These are phyloP conservation scores for Bocquillonia castaneifolia DNA, from an alignment of 441 rosid species.

Conservation along the genomic window DNA sequence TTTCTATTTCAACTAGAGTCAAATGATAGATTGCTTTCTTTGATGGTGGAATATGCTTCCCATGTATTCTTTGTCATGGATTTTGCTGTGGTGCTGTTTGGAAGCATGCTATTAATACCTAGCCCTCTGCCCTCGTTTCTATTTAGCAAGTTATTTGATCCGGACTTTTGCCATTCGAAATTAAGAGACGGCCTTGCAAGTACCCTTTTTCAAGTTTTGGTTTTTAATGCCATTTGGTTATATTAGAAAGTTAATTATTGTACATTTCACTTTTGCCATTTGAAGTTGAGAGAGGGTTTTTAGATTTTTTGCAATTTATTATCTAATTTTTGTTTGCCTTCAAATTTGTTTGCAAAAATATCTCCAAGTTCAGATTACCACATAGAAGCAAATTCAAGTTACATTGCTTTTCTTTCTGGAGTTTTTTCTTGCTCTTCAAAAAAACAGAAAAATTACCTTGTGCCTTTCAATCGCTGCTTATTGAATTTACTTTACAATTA, in stretches of 20 bases:
- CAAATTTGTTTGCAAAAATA: neutral
- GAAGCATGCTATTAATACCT: neutral
- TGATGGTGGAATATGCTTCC: too few species aligned
- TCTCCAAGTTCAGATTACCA: neutral
- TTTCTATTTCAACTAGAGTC: neutral
- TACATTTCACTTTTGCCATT: neutral
- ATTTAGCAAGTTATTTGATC: neutral
- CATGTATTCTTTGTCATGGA: neutral
- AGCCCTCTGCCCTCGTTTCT: neutral
- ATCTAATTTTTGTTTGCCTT: neutral
- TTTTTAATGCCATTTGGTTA: neutral
- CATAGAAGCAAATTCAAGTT: neutral
- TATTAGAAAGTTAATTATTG: neutral
- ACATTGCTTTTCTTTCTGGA: neutral
- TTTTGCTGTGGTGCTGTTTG: neutral
- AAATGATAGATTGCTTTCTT: neutral
- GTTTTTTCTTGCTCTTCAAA: neutral
- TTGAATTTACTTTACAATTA: slow-evolving; percentile 2
- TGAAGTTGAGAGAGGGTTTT: neutral
- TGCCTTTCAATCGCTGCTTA: slow-evolving; percentile 1
- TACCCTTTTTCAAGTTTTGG: neutral
- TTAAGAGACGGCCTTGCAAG: neutral
- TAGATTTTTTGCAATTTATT: neutral
- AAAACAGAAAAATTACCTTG: neutral
- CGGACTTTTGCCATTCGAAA: neutral